Evolutionary conservation across 208 protist genomes (phyloP), one percentile per base, ranked within the genome.

Genomic region (Trypanosoma conorhini): DNA sequence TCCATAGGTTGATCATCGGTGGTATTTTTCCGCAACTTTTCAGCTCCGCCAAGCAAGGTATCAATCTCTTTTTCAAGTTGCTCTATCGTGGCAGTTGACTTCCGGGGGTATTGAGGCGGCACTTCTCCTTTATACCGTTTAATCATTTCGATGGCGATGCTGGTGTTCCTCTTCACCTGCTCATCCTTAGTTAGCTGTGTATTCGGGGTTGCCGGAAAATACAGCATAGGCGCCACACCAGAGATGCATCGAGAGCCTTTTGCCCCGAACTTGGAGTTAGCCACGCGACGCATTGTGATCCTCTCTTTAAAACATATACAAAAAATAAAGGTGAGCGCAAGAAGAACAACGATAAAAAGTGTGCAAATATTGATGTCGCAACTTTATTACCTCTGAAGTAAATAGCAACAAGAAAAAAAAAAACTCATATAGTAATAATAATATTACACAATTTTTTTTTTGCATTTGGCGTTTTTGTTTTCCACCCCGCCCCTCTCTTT

Each of bases 51-150:
- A 51, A 97, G 84, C 21, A 97, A 85, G 40, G 85, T 76, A 76
- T 97, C 88, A 70, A 97, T 93, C 75, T 97, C 93, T 63, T 81
- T 81, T 77, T 96, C 88, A 50, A 97, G 72, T 74, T 96, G 79
- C 79, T 94, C 89, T 77, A 97, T 89, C 38, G 91, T 93, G 42
- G 74, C 74, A 24, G 71, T 87, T 52, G 76, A 78, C 78, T 94
- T 95, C 44, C 93, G 87, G 12, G 81, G 87, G 79, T 97, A 97
- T 24, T 87, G 62, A 28, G 84, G 58, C 8, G 93, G 93, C 31
- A 81, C 31, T 57, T 70, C 77, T 38, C 91, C 91, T 74, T 95
- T 94, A 82, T 88, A 90, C 64, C 89, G 80, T 71, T 86, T 85
- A 33, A 97, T 85, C 89, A 97, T 93, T 71, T 96, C 87, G 64